Percentiles rank a stretch among this genome's conserved stretches.
These are phyloP conservation scores for Nevesoporus exiguus DNA, from an alignment of 768 basidiomycete genomes.

Conservation along the genomic window DNA sequence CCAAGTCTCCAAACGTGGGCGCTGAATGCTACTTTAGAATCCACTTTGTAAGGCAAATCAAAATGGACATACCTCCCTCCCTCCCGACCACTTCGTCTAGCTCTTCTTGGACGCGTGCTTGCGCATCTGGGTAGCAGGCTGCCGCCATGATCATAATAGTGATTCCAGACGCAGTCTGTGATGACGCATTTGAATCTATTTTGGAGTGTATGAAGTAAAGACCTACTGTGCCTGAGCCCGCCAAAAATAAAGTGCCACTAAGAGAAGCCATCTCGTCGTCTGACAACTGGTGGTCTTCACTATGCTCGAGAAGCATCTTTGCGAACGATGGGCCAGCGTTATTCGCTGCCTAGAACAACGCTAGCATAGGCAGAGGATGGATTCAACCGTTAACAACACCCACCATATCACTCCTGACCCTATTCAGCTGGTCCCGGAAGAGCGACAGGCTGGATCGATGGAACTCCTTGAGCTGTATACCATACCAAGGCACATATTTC, in stretches of 20 bases:
- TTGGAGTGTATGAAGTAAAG: not conserved
- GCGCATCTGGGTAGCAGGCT: slow-evolving; percentile 49
- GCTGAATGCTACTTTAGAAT: not conserved
- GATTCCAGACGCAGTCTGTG: slow-evolving; percentile 45
- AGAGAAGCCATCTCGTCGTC: slow-evolving; percentile 56
- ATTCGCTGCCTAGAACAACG: slow-evolving; percentile 6
- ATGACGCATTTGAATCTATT: not conserved
- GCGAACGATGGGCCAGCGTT: slow-evolving; percentile 37
- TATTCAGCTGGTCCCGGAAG: slow-evolving; percentile 46
- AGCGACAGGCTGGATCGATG: slow-evolving; percentile 49
- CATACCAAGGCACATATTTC: slow-evolving; percentile 54
- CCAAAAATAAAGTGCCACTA: slow-evolving; percentile 56
- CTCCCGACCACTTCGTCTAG: slow-evolving; percentile 49
- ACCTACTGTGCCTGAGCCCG: slow-evolving; percentile 50
- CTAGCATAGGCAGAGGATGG: not conserved
- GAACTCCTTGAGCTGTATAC: slow-evolving; percentile 46
- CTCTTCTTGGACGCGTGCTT: slow-evolving; percentile 48
- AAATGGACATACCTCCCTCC: slow-evolving; percentile 19
- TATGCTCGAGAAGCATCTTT: slow-evolving; percentile 48
- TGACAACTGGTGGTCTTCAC: slow-evolving; percentile 43
- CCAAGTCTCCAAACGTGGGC: not conserved
- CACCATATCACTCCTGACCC: slow-evolving; percentile 45
- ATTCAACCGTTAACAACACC: too few relatives aligned
- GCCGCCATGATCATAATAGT: slow-evolving; percentile 52
- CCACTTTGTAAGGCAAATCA: not conserved